Evolutionary conservation across 2,329 filamentous ascomycete species (phyloP), one percentile per base, ranked within the genome.

Genomic region (Diaporthe vaccinii): DNA sequence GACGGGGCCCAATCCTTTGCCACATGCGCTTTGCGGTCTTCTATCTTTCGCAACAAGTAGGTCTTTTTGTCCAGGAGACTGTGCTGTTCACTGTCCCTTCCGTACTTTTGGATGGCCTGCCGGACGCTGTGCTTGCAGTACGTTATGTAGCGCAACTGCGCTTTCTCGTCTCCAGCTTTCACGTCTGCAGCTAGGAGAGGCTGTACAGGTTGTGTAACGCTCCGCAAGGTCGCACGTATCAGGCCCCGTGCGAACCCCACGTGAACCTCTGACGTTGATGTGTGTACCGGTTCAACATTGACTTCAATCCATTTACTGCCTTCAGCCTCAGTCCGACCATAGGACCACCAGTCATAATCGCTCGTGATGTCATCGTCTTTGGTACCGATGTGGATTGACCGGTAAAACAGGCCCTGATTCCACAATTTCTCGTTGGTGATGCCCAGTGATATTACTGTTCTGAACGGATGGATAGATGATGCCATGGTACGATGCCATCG

Each of bases 371-470:
- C 31, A 17, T 72, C 36, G 41, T 62, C 49, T 31, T 53, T 53
- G 15, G 57, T 53, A 12, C 57, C 57, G 6, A 72, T 62, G 34
- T 72, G 70, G 25, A 62, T 31, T 17, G 31, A 22, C 22, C 9
- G 22, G 15, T 72, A 62, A 4, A 31, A 9, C 10, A 36, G n/a
- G 39, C 70, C 70, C n/a, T 17, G 46, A 6, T 53, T 53, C 70
- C 70, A 72, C 31, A 61, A n/a, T 39, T 41, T 4, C 28, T 72
- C 34, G 41, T 61, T 72, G 44, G 22, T 39, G 57, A 62, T 34
- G 15, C 3, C 0, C 7, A 68, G 10, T 25, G 62, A 36, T 5
- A 67, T 6, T 1, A 49, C 41, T 49, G 61, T 7, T 34, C 41
- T 49, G 17, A 25, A 15, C 28, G 14, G 31, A 1, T 67, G 17